Evolutionary conservation across 148 eudicot species (phyloP), one percentile per base, ranked within the genome.

Genomic region (Bassia scoparia): DNA sequence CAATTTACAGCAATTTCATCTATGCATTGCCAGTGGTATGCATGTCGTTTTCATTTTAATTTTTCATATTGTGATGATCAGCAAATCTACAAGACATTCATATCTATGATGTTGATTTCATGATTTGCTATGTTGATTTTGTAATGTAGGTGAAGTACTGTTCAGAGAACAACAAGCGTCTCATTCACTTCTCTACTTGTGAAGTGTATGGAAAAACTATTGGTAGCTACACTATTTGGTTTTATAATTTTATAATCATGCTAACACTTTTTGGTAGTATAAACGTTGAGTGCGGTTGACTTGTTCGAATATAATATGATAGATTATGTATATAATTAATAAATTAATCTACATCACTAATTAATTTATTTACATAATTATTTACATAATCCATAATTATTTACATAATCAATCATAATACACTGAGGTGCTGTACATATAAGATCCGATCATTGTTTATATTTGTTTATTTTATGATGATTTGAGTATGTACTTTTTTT

Each of bases 11-110:
- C 88, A 95, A 95, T 69, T 95, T 95, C 92, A 89, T 91, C 50
- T 97, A 95, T 88, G 99, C 97, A 38, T 89, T 95, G 48, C 99
- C 99, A 61, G 97, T 95, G 97, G 99, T 95, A 90, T 68, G 88
- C 24, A 38, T 70, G 68, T 74, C 56, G 24, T 14, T 43, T 66
- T 26, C 27, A 7, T 6, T 17, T 5, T 43, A 1, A 0, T 66
- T 44, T 41, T 44, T 18, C 3, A 5, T 12, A 58, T 30, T 5
- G 7, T 23, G 11, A 30, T 27, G 5, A 35, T 50, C 35, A 14
- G 11, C 7, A 5, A 64, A 33, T 73, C 30, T 16, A 53, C 2
- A 13, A 34, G 72, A 63, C 8, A 37, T 58, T 54, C 68, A 74
- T 59, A 2, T 17, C 50, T 61, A 37, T 73, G 79, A 75, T 70